These are phyloP conservation scores for Pinus albicaulis DNA, from an alignment of 75 land plant genomes.

Conservation along the genomic window DNA sequence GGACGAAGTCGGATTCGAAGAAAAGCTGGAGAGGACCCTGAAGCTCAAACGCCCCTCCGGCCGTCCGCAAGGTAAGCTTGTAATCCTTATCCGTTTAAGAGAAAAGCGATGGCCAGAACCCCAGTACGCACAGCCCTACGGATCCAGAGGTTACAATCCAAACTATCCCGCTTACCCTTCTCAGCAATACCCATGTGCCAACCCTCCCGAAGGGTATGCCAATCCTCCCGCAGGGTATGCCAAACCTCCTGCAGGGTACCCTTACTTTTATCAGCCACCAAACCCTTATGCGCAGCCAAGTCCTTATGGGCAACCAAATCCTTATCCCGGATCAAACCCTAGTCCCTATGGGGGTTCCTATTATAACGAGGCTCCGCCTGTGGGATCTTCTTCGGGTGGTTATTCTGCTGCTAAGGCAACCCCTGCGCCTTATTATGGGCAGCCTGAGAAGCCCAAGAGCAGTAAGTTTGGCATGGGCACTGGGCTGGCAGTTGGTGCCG, in stretches of 20 bases:
- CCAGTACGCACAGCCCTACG: conserved; percentile 11
- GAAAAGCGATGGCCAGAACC: conserved; percentile 16
- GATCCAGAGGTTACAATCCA: conserved; percentile 11
- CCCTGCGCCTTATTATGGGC: conserved; percentile 27
- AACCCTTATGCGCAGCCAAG: not conserved
- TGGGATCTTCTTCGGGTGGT: not conserved
- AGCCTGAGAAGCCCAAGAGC: conserved; percentile 24
- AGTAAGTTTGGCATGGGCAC: conserved; percentile 25
- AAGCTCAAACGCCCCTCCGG: conserved; percentile 59
- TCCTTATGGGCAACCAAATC: not conserved
- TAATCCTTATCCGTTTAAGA: conserved; percentile 25
- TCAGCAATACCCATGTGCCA: conserved; percentile 16
- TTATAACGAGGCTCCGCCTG: not conserved
- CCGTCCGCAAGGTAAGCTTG: conserved; percentile 65
- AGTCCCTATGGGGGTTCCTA: conserved; percentile 1
- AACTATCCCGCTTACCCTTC: conserved; percentile 21
- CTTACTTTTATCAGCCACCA: not conserved
- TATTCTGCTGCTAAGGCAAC: conserved; percentile 1
- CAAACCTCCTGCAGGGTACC: conserved; percentile 6
- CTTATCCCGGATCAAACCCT: not conserved
- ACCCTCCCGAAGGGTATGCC: conserved; percentile 1
- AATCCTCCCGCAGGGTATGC: conserved; percentile 5
- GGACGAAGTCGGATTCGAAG: conserved; percentile 35
- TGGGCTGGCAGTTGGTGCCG: conserved; percentile 45
- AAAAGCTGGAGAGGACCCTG: conserved; percentile 8